A percentile compares a stretch with the other conserved stretches of the same genome.
Evolutionary conservation across 2,329 filamentous ascomycete species (phyloP).

Genomic region (Paecilomyces dactylethromorphus): DNA sequence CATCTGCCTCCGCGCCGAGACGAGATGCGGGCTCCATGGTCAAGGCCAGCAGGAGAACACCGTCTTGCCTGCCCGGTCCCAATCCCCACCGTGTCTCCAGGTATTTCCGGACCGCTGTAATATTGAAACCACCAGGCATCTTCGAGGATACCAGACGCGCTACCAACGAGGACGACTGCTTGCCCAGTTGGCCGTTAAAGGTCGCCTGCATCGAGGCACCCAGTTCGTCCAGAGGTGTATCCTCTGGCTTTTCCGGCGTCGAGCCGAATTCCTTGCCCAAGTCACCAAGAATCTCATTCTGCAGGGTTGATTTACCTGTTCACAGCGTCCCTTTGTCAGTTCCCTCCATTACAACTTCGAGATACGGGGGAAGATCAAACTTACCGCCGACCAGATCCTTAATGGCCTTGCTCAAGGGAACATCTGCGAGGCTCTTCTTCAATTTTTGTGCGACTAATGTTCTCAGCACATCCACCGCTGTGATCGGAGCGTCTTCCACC

Average conservation of each 20-base stretch:
- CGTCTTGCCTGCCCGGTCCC: conserved; percentile 79
- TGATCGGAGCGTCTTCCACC: conserved; percentile 78
- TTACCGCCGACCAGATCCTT: conserved; percentile 96
- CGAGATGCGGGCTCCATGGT: conserved; percentile 89
- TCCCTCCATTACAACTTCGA: neutral
- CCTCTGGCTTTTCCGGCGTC: conserved; percentile 96
- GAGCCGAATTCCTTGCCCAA: conserved; percentile 97
- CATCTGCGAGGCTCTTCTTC: conserved; percentile 84
- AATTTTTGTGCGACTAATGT: conserved; percentile 92
- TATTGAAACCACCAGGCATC: conserved; percentile 99
- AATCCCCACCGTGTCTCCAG: conserved; percentile 91
- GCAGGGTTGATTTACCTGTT: conserved; percentile 90
- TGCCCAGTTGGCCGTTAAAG: conserved; percentile 97
- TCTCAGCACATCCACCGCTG: conserved; percentile 83
- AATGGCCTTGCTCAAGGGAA: conserved; percentile 92
- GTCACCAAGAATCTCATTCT: conserved; percentile 97
- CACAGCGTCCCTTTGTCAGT: conserved; percentile 5
- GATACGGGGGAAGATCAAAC: conserved; percentile 27
- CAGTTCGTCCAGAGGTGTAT: conserved; percentile 91
- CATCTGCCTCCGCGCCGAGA: conserved; percentile 82
- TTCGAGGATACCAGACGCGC: conserved; percentile 95
- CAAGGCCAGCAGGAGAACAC: conserved; percentile 76
- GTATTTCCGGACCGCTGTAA: conserved; percentile 91
- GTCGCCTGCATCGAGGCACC: conserved; percentile 93
- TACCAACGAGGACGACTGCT: conserved; percentile 88